Evolutionary conservation across 176 grass and related monocot genomes (phyloP).

Genomic region (Areca catechu): DNA sequence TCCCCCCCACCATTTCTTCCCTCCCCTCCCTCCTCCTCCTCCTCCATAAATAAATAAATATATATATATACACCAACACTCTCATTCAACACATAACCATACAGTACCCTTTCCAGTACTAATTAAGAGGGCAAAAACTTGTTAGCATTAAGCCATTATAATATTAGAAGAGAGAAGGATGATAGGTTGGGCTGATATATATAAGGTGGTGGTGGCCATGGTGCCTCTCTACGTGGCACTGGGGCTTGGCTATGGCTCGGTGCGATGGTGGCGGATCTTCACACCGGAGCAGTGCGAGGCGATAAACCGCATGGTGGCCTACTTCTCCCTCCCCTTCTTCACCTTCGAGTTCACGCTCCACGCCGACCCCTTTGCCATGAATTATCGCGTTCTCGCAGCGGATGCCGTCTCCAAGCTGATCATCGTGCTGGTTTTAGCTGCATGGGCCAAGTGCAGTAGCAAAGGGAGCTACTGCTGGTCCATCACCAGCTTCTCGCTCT

Average conservation of each 20-base stretch:
- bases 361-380: constrained; percentile 62
- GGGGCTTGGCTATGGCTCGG: constrained; percentile 65
- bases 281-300: constrained; percentile 70
- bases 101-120: too few relatives aligned
- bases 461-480: constrained; percentile 20
- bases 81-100: too few relatives aligned
- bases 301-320: constrained; percentile 70
- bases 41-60: too few relatives aligned
- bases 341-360: constrained; percentile 66
- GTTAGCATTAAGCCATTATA: too few relatives aligned
- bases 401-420: constrained; percentile 63
- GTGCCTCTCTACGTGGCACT: constrained; percentile 80
- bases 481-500: constrained; percentile 64
- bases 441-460: constrained; percentile 18
- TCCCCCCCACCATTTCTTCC: too few relatives aligned
- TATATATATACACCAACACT: too few relatives aligned
- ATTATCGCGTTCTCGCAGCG: constrained; percentile 54
- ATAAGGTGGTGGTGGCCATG: constrained; percentile 85
- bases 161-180: constrained; percentile 12
- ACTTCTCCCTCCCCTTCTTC: constrained; percentile 84
- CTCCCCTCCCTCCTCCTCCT: too few relatives aligned
- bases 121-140: too few relatives aligned
- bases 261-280: constrained; percentile 85
- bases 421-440: constrained; percentile 26
- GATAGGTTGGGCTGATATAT: constrained; percentile 71